Base-by-base conservation (phyloP, 2,329 filamentous ascomycete species). In the Aspergillus vadensis region DNA sequence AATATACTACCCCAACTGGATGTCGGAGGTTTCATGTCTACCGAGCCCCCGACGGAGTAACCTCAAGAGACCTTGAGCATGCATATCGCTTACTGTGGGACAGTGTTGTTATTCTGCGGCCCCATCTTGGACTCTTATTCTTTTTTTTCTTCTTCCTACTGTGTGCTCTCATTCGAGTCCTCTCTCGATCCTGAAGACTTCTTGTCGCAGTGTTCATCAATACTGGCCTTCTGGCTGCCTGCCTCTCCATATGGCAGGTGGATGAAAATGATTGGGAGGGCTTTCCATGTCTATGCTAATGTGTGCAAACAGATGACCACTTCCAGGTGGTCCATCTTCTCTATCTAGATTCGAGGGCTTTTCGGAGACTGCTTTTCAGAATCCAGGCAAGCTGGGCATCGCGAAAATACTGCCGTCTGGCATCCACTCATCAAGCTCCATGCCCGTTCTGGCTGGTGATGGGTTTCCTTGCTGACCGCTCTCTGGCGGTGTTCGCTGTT, bases 371-470 rank as follows among this genome's bases (percentile, higher is more conserved):
- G 23, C 7, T 10, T 15, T 12, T 32, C 64, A 73, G 54, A 72
- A 67, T 17, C 69, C 70, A 44, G 70, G 71, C 60, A 73, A 61
- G 41, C 64, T 66, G 14, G 68, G 68, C 64, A 70, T 63, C 12
- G 69, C 70, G 56, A 66, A 71, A 19, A 73, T 65, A 58, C 67
- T 72, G 17, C 70, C 69, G 49, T 71, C 69, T 5, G 71, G 68
- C 53, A 72, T 60, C 71, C 71, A 74, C 1, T 70, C 70, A 54
- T 74, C 71, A 27, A 72, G 39, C 51, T 73, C 71, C 68, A 73
- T 70, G 19, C 69, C 66, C 23, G 64, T 63, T n/a, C 63, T 63
- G 12, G 62, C 58, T 14, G 62, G 53, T 32, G 64, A 58, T 7
- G 60, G 59, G 15, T 61, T 55, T 15, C 54, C 50, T 48, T 57